Evolutionary conservation across 108 stramenopile species (phyloP), one percentile per base, ranked within the genome.

Genomic region (Skeletonema potamos): DNA sequence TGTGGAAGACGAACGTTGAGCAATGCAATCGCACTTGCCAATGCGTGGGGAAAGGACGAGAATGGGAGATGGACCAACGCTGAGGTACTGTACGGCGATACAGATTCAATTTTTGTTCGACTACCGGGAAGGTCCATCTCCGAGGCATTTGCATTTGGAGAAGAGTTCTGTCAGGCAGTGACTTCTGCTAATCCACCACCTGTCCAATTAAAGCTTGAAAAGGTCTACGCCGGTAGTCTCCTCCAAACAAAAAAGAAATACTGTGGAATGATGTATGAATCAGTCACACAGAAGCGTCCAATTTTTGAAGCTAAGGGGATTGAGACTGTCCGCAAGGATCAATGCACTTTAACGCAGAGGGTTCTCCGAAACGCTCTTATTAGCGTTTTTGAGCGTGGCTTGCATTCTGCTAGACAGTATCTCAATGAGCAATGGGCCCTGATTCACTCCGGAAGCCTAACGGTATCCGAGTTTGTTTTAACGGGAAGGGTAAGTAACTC

Each of bases 61-160:
- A 73, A 78, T 48, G 83, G 82, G 12, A 83, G 62, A 62, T 96
- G 92, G 91, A 74, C 70, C 51, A 90, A 92, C 15, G 96, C 93
- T 17, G 69, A 85, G 54, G 97, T 99, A 24, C 27, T 77, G 37
- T 82, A 77, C 17, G 82, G 82, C 20, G 99, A 99, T 68, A 99
- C 99, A 3, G 99, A 99, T 73, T 97, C 96, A 7, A 54, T 99
- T n/a, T 99, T 99, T 84, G 81, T 99, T 11, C 85, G 84, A 62
- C 72, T 98, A n/a, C 92, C 91, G 22, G 96, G 97, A 24, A 86
- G 93, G 62, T 82, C 85, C 17, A 84, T 93, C 22, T 66, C 79
- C 33, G 89, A 94, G 72, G 99, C 98, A 0, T 98, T 98, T 70
- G 70, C 81, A n/a, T 97, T 98, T 41, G 99, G 96, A 24, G 90